Base-by-base conservation (phyloP, 208 protist species). In the Sergeia podlipaevii region DNA sequence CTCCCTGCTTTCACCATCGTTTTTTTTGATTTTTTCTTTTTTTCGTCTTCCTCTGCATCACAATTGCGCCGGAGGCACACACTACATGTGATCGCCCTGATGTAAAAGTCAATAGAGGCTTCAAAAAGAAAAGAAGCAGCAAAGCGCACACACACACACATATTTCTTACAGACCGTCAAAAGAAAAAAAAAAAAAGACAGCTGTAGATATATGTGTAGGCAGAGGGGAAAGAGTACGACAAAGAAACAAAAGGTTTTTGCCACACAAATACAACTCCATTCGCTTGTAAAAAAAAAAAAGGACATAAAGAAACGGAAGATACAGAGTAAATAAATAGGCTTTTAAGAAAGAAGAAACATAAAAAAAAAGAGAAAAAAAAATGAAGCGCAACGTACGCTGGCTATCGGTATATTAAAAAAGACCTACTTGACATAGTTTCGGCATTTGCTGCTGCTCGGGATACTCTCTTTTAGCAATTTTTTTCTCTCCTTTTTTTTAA, bases 91-190 rank as follows among this genome's bases (percentile, higher is more conserved):
- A 6, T 27, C 11, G 11, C 33, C 33, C 10, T 38, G 33, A 38
- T 38, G n/a, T n/a, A n/a, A n/a, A n/a, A n/a, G n/a, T n/a, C n/a
- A n/a, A n/a, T n/a, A n/a, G n/a, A n/a, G 44, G 26, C 44, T 13
- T n/a, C 10, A 48, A 34, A 39, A 10, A 28, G 43, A 44, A 39
- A 54, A 34, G 42, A 51, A 24, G 26, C 17, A 54, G 15, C 15
- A 39, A 21, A 48, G 46, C 44, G 54, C 7, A 32, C 66, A 74
- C 36, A 74, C 20, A 24, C 50, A 56, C 3, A 63, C 30, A 30
- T 74, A 74, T 36, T 46, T 74, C 33, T 36, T 26, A 33, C 10
- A 27, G 7, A 61, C 53, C 34, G 41, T 58, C 7, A 21, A 15
- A 45, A 8, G 6, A n/a, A 30, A 48, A 30, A n/a, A 18, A 37